These are phyloP conservation scores for Nannochloropsis oceanica DNA, from an alignment of 108 stramenopile species.

Conservation along the genomic window DNA sequence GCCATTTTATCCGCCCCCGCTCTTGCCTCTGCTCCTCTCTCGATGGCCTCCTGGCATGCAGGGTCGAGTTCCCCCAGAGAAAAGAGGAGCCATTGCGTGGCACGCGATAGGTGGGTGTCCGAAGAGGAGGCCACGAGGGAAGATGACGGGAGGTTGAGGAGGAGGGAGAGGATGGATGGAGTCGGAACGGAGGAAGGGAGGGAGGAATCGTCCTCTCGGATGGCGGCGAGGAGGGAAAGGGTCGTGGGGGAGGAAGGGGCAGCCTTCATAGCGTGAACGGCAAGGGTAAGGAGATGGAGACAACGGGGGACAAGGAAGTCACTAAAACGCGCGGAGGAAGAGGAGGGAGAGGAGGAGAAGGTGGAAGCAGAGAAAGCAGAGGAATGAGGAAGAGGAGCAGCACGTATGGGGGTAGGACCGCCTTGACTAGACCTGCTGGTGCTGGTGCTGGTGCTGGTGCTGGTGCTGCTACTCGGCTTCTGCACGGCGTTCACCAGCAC, in stretches of 20 bases:
- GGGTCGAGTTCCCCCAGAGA: not conserved
- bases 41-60: not conserved
- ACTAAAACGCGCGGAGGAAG: not conserved
- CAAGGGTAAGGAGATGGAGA: conserved; percentile 19
- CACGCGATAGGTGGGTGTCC: not conserved
- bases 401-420: not conserved
- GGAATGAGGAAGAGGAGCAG: not conserved
- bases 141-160: not conserved
- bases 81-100: not conserved
- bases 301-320: conserved; percentile 2
- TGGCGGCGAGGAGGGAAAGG: not conserved
- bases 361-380: not conserved
- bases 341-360: not conserved
- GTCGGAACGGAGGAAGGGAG: not conserved
- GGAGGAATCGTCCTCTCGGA: not conserved
- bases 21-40: not conserved
- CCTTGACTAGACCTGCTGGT: not conserved
- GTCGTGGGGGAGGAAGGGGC: not conserved
- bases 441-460: not conserved
- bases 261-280: not conserved
- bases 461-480: not conserved
- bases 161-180: not conserved
- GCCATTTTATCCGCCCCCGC: not conserved
- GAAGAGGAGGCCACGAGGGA: not conserved
- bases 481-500: conserved; percentile 2